Base-by-base conservation (phyloP, 2,329 filamentous ascomycete genomes). In the Cytospora chrysosperma region DNA sequence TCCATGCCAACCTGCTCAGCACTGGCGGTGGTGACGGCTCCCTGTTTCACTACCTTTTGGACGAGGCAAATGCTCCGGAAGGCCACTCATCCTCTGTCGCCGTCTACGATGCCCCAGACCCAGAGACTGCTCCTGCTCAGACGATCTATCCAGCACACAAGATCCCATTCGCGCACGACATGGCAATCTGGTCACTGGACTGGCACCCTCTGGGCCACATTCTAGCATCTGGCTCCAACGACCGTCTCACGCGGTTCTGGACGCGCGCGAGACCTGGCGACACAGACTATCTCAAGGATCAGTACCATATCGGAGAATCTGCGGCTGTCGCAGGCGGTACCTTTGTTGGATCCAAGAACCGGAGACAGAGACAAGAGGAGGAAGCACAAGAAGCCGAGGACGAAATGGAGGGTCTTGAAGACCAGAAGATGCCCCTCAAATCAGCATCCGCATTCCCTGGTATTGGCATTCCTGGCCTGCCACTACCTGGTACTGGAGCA, bases 191-290 rank as follows among this genome's bases (percentile, higher is more conserved):
- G 95, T 96, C 93, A 21, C 84, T 99, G 56, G 93, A 97, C 78
- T 99, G 95, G 93, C 95, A 99, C 74, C 95, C 95, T 0, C 83
- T 98, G 0, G 95, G 95, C 30, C 95, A 99, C 73, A 94, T 99
- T 67, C 85, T 99, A 9, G 93, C 93, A 0, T 96, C 94, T 2
- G 95, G 95, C 15, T 97, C 93, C 13, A 98, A 99, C 75, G 95
- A 99, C 75, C 89, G 95, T 49, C 93, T 97, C 66, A 98, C 95
- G 2, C 88, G 95, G 55, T 99, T 99, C 79, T 99, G 95, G 95
- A 93, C 93, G 4, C 88, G 95, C 50, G 87, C 92, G 19, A 83
- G 95, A 55, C 95, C 95, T 1, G 95, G 95, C 56, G 94, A 97
- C 69, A 85, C 83, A n/a, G 88, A 90, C 59, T 90, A 90, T 70